Evolutionary conservation across 108 stramenopile genomes (phyloP), one percentile per base, ranked within the genome.

Genomic region (Cyclotella distinguenda): DNA sequence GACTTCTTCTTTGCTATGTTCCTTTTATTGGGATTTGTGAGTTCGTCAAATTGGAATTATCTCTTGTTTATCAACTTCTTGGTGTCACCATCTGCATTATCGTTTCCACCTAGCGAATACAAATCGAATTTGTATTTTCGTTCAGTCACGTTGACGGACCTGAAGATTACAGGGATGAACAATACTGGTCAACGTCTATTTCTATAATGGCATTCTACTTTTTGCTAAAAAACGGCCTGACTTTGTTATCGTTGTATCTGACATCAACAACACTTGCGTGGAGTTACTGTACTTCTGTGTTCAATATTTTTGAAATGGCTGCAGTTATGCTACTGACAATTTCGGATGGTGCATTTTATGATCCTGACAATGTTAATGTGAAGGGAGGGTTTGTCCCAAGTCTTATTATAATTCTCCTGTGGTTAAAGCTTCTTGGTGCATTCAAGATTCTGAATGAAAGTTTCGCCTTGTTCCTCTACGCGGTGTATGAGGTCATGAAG

Each of bases 1-100:
- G 77, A 78, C 63, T 78, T 78, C 59, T 78, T 78, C 34, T 65
- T 39, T 43, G 46, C 68, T 5, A 30, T 70, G 8, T 78, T 78
- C 33, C 54, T 78, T 15, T 26, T 78, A 31, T 53, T 78, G 48
- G 77, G 69, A 0, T 78, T 58, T 47, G n/a, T n/a, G n/a, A n/a
- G n/a, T n/a, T n/a, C n/a, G n/a, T n/a, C n/a, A n/a, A n/a, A n/a
- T n/a, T n/a, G n/a, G n/a, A n/a, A n/a, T n/a, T n/a, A n/a, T n/a
- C n/a, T n/a, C n/a, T n/a, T n/a, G n/a, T n/a, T n/a, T n/a, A n/a
- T n/a, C n/a, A n/a, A n/a, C n/a, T n/a, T n/a, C n/a, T n/a, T n/a
- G n/a, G n/a, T n/a, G n/a, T n/a, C n/a, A n/a, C n/a, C n/a, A n/a
- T n/a, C n/a, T n/a, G n/a, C n/a, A n/a, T n/a, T n/a, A n/a, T n/a